phyloP scores from a whole-genome alignment of 441 rosid species.

The Populus hybrid region DNA sequence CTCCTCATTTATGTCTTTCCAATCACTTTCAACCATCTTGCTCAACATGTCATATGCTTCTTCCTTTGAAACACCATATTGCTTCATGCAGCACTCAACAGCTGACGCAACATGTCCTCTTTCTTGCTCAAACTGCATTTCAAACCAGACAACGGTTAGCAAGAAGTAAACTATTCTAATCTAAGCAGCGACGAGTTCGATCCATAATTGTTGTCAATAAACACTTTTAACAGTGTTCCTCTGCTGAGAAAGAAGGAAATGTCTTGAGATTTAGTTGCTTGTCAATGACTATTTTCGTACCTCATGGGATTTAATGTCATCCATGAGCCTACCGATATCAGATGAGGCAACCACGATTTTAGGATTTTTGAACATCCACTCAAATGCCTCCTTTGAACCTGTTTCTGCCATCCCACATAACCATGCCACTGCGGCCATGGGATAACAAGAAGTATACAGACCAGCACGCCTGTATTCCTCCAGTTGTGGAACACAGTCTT shows the following conservation, averaged over 20 bases:
- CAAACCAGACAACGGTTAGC: no score
- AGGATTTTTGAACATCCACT: conserved; percentile 25
- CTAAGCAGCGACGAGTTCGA: no score
- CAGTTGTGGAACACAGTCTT: conserved; percentile 13
- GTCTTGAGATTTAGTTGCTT: no score
- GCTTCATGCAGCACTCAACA: conserved; percentile 20
- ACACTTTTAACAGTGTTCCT: no score
- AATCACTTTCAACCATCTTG: not conserved
- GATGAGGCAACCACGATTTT: conserved; percentile 19
- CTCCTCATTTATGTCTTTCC: conserved; percentile 24
- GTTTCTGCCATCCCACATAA: conserved; percentile 25
- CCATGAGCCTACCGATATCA: conserved; percentile 20
- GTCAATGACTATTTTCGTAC: conserved; percentile 8
- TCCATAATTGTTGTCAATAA: no score
- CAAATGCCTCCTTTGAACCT: conserved; percentile 20
- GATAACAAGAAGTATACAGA: not conserved
- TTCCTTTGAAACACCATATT: conserved; percentile 8
- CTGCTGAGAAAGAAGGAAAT: no score
- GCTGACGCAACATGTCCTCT: no score
- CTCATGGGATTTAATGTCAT: conserved; percentile 26
- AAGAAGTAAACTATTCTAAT: no score
- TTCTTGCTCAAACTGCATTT: no score
- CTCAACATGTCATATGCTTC: not conserved
- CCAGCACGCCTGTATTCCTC: conserved; percentile 23
- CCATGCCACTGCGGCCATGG: not conserved